Conservation (phyloP, 768 basidiomycete species). For the Tephrocybe sp. region DNA sequence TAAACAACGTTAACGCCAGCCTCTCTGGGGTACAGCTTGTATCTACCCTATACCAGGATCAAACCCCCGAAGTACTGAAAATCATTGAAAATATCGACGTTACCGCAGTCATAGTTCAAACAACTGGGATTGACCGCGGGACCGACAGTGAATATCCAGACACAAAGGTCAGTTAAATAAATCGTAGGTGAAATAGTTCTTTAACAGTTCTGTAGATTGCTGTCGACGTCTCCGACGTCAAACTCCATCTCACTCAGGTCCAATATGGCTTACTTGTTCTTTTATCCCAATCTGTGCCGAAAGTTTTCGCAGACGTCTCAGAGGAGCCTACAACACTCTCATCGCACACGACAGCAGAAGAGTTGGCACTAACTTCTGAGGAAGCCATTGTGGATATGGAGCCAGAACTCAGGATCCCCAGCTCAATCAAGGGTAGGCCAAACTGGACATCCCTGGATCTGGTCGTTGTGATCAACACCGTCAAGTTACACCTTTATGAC, state of each 20-base stretch:
- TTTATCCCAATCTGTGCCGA: slow-evolving; percentile 66
- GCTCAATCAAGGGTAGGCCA: slow-evolving; percentile 20
- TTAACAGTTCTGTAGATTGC: slow-evolving; percentile 46
- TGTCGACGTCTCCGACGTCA: slow-evolving; percentile 79
- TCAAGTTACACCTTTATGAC: slow-evolving; percentile 89
- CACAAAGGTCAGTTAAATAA: slow-evolving; percentile 54
- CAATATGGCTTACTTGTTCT: slow-evolving; percentile 76
- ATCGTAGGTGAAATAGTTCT: not conserved
- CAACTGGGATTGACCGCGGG: slow-evolving; percentile 48
- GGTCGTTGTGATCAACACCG: slow-evolving; percentile 60
- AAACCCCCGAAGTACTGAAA: slow-evolving; percentile 54
- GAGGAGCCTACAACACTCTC: slow-evolving; percentile 35
- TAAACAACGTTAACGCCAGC: slow-evolving; percentile 67
- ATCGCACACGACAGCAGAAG: slow-evolving; percentile 16
- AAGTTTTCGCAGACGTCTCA: slow-evolving; percentile 50
- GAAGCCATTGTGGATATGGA: slow-evolving; percentile 38
- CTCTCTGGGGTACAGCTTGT: slow-evolving; percentile 82
- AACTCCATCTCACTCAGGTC: slow-evolving; percentile 75
- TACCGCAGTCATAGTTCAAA: slow-evolving; percentile 64
- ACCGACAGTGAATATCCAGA: slow-evolving; percentile 59
- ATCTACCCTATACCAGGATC: slow-evolving; percentile 56
- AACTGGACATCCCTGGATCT: slow-evolving; percentile 72
- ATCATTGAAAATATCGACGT: slow-evolving; percentile 92
- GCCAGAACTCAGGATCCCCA: slow-evolving; percentile 53
- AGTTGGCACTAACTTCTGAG: slow-evolving; percentile 5